Evolutionary conservation across 2,329 filamentous ascomycete species (phyloP).

Genomic region (Truncatella angustata): DNA sequence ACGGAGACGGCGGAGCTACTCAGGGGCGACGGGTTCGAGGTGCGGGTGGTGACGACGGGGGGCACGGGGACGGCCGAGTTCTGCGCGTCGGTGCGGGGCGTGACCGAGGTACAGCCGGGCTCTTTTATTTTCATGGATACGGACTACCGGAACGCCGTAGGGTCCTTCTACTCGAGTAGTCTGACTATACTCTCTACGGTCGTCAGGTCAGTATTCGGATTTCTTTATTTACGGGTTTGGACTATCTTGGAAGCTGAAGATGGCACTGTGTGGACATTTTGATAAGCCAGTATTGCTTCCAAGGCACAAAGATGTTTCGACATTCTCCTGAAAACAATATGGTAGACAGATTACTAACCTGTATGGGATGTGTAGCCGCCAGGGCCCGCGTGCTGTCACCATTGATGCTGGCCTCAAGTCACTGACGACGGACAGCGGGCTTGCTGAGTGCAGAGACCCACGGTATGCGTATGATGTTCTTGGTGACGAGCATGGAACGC

Average conservation of each 20-base stretch:
- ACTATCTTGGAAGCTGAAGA: too few relatives aligned
- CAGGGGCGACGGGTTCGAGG: conserved; percentile 38
- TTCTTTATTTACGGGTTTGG: too few relatives aligned
- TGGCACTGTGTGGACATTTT: too few relatives aligned
- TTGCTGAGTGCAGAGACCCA: conserved; percentile 44
- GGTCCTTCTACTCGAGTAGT: conserved; percentile 46
- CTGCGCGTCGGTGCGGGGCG: conserved; percentile 45
- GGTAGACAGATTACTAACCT: too few relatives aligned
- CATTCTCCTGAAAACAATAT: too few relatives aligned
- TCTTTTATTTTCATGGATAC: conserved; percentile 59
- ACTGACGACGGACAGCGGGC: conserved; percentile 49
- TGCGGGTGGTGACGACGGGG: conserved; percentile 49
- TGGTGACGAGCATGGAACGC: conserved; percentile 48
- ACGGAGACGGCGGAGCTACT: conserved; percentile 40
- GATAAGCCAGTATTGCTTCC: too few relatives aligned
- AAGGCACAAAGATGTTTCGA: too few relatives aligned
- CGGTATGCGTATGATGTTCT: conserved; percentile 42
- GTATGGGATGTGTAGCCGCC: too few relatives aligned
- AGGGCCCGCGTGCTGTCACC: conserved; percentile 40
- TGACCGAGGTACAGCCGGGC: conserved; percentile 54
- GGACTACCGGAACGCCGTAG: conserved; percentile 52
- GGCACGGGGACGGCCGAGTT: conserved; percentile 54
- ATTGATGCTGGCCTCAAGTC: conserved; percentile 51
- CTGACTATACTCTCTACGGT: conserved; percentile 48
- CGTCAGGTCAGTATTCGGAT: too few relatives aligned